phyloP scores from a whole-genome alignment of 2,329 filamentous ascomycete genomes.

The Zymoseptoria tritici region DNA sequence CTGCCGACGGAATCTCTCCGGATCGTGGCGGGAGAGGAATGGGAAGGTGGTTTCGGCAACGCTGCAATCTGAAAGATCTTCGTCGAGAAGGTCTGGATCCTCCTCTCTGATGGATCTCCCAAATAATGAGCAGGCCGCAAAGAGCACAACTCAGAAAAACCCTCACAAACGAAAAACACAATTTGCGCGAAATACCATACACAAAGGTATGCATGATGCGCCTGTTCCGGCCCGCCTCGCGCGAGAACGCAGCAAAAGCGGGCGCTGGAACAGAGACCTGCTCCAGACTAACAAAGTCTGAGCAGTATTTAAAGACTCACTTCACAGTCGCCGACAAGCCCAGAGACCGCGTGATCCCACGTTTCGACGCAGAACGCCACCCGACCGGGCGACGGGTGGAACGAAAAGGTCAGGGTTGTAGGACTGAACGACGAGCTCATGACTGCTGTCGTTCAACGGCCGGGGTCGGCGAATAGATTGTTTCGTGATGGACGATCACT shows the following conservation, averaged over 20 bases:
- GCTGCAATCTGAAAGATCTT: background rate
- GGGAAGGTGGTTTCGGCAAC: conserved; percentile 16
- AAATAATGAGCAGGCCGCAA: conserved; percentile 8
- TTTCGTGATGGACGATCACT: conserved; percentile 1
- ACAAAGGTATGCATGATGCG: conserved; percentile 34
- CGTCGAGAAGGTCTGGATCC: background rate
- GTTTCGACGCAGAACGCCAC: conserved; percentile 34
- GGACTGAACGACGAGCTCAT: conserved; percentile 29
- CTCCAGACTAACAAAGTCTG: conserved; percentile 18
- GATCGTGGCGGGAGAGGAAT: conserved; percentile 14
- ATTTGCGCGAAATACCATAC: conserved; percentile 29
- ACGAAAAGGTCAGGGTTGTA: conserved; percentile 39
- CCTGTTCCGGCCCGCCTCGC: conserved; percentile 23
- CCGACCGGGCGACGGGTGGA: conserved; percentile 27
- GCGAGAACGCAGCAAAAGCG: conserved; percentile 12
- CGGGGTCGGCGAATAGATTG: conserved; percentile 36
- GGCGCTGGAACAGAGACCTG: conserved; percentile 16
- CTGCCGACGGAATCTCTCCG: conserved; percentile 2
- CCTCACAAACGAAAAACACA: conserved; percentile 28
- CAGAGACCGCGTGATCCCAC: conserved; percentile 19
- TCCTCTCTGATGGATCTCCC: background rate
- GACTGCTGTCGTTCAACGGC: conserved; percentile 32
- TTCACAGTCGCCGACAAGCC: conserved; percentile 20
- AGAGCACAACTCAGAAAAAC: conserved; percentile 31
- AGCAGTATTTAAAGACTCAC: conserved; percentile 30